Evolutionary conservation across 495 filamentous ascomycete genomes (phyloP), one percentile per base, ranked within the genome.

Genomic region (Hypoxylon subgilvum): DNA sequence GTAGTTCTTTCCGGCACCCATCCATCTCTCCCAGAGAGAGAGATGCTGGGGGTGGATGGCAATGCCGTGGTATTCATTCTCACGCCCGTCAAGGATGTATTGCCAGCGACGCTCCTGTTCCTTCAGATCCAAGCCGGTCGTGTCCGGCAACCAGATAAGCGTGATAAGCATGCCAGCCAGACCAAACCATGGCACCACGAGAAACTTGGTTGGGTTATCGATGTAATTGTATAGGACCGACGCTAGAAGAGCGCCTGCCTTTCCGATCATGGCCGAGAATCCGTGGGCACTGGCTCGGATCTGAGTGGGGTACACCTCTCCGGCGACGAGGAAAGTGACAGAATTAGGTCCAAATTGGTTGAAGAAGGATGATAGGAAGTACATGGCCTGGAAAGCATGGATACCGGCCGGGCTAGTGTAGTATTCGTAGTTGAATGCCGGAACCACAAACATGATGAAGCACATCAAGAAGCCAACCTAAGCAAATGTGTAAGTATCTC

Each of bases 341-440:
- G 83, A 84, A 80, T 96, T 96, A 72, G 92, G 91, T 6, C 92
- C 91, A 66, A 96, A 96, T 72, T 96, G 92, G 79, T 94, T 95
- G 85, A 96, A 96, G 80, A 96, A 96, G 31, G 87, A 90, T 38
- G 88, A 89, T 40, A 94, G 71, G 79, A 92, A 96, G 80, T 96
- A 88, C 88, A 96, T 94, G 56, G 91, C 83, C 73, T 94, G 90
- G 86, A 96, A 96, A 0, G 77, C 74, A 54, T 86, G 80, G 76
- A 95, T 86, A 63, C 88, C 81, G 12, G 74, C 74, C 0, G 78
- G 75, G 9, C 67, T 69, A 10, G 78, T 88, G 77, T 89, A 96
- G 79, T 92, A 92, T 0, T 88, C 66, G 79, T 82, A 96, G 66
- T 89, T 73, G 82, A 95, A 96, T 25, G 83, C 90, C 5, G 92